Conservation (phyloP, 2,329 filamentous ascomycete genomes). For the Monilinia laxa region DNA sequence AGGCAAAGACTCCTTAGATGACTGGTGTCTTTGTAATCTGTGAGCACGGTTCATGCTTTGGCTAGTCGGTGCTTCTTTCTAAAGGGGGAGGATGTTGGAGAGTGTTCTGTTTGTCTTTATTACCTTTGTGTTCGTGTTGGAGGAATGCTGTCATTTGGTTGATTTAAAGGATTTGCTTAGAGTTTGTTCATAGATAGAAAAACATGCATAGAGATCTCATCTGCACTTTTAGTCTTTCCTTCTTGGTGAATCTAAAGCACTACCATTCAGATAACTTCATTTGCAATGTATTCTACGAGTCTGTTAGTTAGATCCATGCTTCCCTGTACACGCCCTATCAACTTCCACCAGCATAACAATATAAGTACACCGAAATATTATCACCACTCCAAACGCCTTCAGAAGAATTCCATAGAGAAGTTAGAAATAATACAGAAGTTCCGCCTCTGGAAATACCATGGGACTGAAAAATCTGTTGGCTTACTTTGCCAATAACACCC, state of each 20-base stretch:
- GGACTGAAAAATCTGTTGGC: too few relatives aligned
- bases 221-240: background rate
- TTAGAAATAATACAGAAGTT: too few relatives aligned
- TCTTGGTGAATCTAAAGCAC: background rate
- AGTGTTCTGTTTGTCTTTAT: background rate
- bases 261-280: background rate
- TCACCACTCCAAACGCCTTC: too few relatives aligned
- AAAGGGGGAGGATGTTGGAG: background rate
- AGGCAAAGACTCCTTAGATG: background rate
- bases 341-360: background rate
- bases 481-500: too few relatives aligned
- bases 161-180: background rate
- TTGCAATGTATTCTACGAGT: too few relatives aligned
- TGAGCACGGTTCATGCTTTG: background rate
- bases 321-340: background rate
- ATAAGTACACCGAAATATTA: background rate
- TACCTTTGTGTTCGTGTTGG: background rate
- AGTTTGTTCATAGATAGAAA: background rate
- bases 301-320: too few relatives aligned
- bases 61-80: background rate
- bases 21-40: accelerated
- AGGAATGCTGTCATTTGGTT: background rate
- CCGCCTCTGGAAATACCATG: too few relatives aligned
- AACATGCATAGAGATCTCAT: background rate
- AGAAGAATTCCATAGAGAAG: too few relatives aligned